phyloP scores from a whole-genome alignment of 208 protist genomes.

The Tritrichomonas foetus region DNA sequence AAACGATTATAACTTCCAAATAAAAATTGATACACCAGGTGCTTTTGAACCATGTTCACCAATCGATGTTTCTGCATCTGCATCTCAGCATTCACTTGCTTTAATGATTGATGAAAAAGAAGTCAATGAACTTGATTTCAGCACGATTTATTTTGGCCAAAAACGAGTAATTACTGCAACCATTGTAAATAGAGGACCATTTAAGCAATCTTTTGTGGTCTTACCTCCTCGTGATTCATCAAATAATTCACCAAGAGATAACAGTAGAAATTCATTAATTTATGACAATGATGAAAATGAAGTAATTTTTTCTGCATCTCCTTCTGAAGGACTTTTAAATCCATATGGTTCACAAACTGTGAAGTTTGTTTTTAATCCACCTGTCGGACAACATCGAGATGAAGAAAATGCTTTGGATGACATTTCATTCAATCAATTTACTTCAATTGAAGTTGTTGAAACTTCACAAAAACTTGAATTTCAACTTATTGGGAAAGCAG shows the following conservation, averaged over 20 bases:
- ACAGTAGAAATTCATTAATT: not conserved
- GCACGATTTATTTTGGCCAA: not conserved
- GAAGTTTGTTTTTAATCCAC: slow-evolving; percentile 11
- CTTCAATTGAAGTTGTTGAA: slow-evolving; percentile 3
- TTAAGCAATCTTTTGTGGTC: not conserved
- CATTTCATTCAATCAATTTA: not conserved
- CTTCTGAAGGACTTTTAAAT: slow-evolving; percentile 35
- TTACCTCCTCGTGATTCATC: not conserved
- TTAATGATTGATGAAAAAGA: slow-evolving; percentile 28
- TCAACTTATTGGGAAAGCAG: not conserved
- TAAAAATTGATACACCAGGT: not conserved
- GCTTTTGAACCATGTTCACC: not conserved
- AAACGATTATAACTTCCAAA: not conserved
- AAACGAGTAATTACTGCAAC: not conserved
- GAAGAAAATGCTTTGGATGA: slow-evolving; percentile 2
- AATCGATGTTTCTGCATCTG: not conserved
- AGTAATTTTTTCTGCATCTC: not conserved
- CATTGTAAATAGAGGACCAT: not conserved
- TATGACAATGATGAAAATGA: not conserved
- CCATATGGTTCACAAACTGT: not conserved
- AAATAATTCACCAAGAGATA: not conserved
- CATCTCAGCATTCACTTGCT: not conserved
- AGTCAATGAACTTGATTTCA: not conserved
- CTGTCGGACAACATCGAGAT: not conserved
- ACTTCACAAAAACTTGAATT: slow-evolving; percentile 35